Evolutionary conservation across 257 asterid species (phyloP), one percentile per base, ranked within the genome.

Genomic region (Solanum virginianum): DNA sequence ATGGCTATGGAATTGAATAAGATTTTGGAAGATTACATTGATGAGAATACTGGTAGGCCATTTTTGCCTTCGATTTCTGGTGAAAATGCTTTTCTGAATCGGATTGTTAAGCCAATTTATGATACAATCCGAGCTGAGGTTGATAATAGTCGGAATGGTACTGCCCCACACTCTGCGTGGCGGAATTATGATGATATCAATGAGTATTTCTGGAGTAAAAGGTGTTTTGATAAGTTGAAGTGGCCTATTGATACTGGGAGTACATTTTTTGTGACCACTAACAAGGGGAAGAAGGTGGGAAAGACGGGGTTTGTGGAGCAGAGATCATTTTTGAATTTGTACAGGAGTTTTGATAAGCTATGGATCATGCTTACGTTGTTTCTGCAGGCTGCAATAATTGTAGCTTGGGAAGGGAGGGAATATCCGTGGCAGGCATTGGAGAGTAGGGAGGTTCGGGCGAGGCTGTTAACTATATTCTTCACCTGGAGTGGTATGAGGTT

Each of bases 161-260:
- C 99, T 8, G 98, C 99, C 17, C 97, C 99, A 11, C 99, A 97
- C 85, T 90, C 98, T 54, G 98, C 97, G 1, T 97, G 99, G 99
- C 86, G 99, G 89, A 97, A 97, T 86, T 97, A 97, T 56, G 99
- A 97, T 74, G 99, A 97, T 85, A 91, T 97, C 70, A 97, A 97
- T 72, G 99, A 97, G 90, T 97, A 97, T 80, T 97, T 97, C 85
- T 97, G 99, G 99, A 97, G 92, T 88, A 92, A 90, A 90, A 90
- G 99, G 91, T 97, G 99, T 88, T 91, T 97, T 84, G 96, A 95
- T 86, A 97, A 90, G 93, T 88, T 97, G 88, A 93, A 90, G 54
- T 97, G 99, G 99, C 99, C 99, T 4, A 88, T 97, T 87, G 98
- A 97, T 89, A 22, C 77, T 13, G 97, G 97, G 82, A 94, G 98